Evolutionary conservation across 768 basidiomycete genomes (phyloP), one percentile per base, ranked within the genome.

Genomic region (Leucocoprinus sp.): DNA sequence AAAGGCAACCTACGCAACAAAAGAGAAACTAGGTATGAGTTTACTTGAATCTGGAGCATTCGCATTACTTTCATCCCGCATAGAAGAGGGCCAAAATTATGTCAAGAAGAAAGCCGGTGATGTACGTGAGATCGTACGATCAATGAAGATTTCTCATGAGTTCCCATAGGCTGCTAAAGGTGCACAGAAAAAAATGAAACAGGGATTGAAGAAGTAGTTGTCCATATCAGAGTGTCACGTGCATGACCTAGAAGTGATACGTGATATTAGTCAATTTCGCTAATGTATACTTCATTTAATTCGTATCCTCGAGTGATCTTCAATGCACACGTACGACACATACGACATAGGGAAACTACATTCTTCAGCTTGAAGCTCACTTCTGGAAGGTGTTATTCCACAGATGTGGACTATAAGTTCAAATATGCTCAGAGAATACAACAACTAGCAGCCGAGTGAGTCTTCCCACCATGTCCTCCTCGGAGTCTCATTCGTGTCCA

Each of bases 391-490:
- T 24, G 15, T 11, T 48, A 34, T 29, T 27, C 39, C 7, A 21
- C 48, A 42, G 42, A 51, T 37, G 37, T 26, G 15, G 38, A 51
- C 34, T 26, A 35, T 38, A 48, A 67, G 50, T 54, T 64, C 27
- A 82, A 76, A 55, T 93, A 93, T 58, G 75, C 78, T 12, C 76
- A 82, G 48, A 88, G 84, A 58, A 63, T 93, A 28, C 72, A 69
- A 42, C 67, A 71, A 52, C 72, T 68, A 52, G 80, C 86, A 18
- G 45, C 52, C 41, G 56, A 61, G 65, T 65, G 57, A 65, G 64
- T 43, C 37, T 17, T 36, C 8, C 6, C 45, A n/a, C 19, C 21
- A 27, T 44, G 27, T 26, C 52, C 52, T 48, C 19, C 40, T 57
- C 52, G 54, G 48, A 49, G 52, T 52, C 45, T 52, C 39, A 54